Evolutionary conservation across 805 yeast genomes (phyloP).

Genomic region (Hanseniaspora meyeri): DNA sequence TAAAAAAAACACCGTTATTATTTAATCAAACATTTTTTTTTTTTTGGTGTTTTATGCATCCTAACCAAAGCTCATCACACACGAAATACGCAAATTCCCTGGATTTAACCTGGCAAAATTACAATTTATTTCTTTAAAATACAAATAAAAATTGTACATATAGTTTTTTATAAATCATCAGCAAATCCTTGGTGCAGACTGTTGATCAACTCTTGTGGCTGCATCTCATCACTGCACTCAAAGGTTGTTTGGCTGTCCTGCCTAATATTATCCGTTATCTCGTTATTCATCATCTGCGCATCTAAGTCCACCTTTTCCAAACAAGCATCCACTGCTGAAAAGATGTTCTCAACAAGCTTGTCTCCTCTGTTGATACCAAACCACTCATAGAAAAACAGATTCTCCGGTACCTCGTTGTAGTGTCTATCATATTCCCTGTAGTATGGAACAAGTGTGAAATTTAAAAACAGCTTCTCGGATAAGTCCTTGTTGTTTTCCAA

Average conservation of each 20-base stretch:
- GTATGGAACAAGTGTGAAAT: conserved; percentile 29
- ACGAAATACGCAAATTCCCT: not conserved
- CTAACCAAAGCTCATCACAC: too few species aligned
- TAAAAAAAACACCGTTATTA: too few species aligned
- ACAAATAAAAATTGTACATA: not conserved
- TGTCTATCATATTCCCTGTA: conserved; percentile 29
- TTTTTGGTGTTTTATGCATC: too few species aligned
- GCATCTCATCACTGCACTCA: conserved; percentile 18
- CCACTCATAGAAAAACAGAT: conserved; percentile 28
- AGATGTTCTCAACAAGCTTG: conserved; percentile 29
- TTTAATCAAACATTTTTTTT: too few species aligned
- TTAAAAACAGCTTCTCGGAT: conserved; percentile 13
- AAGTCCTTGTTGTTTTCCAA: not conserved
- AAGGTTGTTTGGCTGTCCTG: conserved; percentile 10
- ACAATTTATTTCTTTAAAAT: not conserved
- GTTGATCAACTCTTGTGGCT: conserved; percentile 16
- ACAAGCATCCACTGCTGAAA: conserved; percentile 29
- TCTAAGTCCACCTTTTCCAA: conserved; percentile 19
- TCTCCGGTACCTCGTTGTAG: conserved; percentile 27
- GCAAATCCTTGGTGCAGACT: conserved; percentile 22
- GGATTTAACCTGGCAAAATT: too few species aligned
- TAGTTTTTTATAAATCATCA: conserved; percentile 20
- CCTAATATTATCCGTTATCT: not conserved
- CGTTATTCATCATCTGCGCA: conserved; percentile 13
- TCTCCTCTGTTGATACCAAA: conserved; percentile 34